Base-by-base conservation (phyloP, 441 rosid species). In the Corymbia citriodora region DNA sequence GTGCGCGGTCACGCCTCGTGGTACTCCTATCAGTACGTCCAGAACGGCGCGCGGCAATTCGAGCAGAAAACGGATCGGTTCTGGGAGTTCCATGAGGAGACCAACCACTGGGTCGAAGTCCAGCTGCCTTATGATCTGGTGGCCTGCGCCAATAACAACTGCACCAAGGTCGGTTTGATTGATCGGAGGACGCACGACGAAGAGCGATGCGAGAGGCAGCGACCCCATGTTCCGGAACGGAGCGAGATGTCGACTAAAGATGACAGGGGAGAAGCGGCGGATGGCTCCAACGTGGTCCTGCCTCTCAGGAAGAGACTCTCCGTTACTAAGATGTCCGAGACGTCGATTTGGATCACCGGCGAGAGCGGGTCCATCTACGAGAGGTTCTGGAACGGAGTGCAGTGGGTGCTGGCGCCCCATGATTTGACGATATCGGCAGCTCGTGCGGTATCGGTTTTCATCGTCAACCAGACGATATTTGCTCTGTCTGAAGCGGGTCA, bases 371-470 rank as follows among this genome's bases (percentile, higher is more conserved):
- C 95, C 18, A 94, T 95, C 90, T 94, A 95, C 87, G 97, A 96
- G 93, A 93, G 97, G 93, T 96, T 94, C 90, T 96, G 97, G 97
- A 96, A 96, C 93, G 96, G 97, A 89, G 95, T 96, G 21, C 96
- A 93, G 91, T 95, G 97, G 98, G 97, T 94, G 86, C 90, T 94
- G 74, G 97, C 96, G 21, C 98, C 96, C 25, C 98, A 94, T 90
- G 96, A 95, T 88, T 93, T 95, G 57, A 95, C 95, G 9, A 1
- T 90, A 52, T 89, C 92, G 40, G 94, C 95, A n/a, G 97, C 95
- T 55, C 92, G 85, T 27, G 97, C 95, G 27, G 89, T 91, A 81
- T 92, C 93, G 36, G 95, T 94, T 59, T 93, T 95, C 87, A 88
- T 92, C 87, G 94, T 95, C 91, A 96, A 95, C 91, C 98, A 95